These are phyloP conservation scores for Neurospora sp. DNA, from an alignment of 495 filamentous ascomycete genomes.

Conservation along the genomic window DNA sequence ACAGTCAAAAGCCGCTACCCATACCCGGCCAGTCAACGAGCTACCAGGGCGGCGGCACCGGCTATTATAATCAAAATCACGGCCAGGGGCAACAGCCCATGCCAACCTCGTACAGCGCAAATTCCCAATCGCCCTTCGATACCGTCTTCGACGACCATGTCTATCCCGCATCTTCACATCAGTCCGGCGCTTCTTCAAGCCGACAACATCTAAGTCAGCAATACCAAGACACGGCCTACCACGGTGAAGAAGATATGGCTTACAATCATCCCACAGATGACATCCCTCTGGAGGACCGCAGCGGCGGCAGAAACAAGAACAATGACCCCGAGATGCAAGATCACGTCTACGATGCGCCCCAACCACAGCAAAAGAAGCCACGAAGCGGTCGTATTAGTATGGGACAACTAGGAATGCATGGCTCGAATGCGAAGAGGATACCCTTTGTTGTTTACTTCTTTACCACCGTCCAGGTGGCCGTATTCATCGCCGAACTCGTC, in stretches of 20 bases:
- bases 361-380: conserved; percentile 12
- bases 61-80: conserved; percentile 28
- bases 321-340: conserved; percentile 36
- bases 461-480: conserved; percentile 63
- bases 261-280: conserved; percentile 44
- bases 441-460: conserved; percentile 78
- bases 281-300: conserved; percentile 53
- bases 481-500: conserved; percentile 87
- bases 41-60: conserved; percentile 18
- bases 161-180: conserved; percentile 43
- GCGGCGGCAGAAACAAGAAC: conserved; percentile 15
- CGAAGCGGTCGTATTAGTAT: conserved; percentile 28
- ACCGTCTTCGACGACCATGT: conserved; percentile 52
- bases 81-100: not conserved
- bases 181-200: conserved; percentile 18
- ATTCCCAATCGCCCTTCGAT: conserved; percentile 39
- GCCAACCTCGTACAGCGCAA: conserved; percentile 22
- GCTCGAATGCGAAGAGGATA: conserved; percentile 45
- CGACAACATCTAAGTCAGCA: conserved; percentile 35
- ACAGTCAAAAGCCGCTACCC: conserved; percentile 43
- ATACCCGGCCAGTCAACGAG: conserved; percentile 12
- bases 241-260: conserved; percentile 34
- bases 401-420: conserved; percentile 40
- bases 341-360: conserved; percentile 38
- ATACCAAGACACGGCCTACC: conserved; percentile 48